Base-by-base conservation (phyloP, 78 protist genomes). In the Thecamonas trahens region DNA sequence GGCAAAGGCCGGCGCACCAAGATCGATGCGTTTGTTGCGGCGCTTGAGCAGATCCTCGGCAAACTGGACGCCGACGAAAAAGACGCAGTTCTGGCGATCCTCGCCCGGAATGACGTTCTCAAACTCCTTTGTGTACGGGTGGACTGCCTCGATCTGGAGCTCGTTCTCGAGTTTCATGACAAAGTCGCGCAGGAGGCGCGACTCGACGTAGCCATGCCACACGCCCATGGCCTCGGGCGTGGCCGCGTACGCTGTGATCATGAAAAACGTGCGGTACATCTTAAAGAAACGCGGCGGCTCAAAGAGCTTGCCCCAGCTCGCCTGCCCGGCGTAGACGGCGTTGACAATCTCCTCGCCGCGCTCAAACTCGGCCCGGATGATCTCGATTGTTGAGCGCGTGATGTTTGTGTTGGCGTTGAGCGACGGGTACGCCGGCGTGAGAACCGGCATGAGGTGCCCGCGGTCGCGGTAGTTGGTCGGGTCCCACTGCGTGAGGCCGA, bases 361-460 rank as follows among this genome's bases (percentile, higher is more conserved):
- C 24, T 24, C 50, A 61, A 95, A 77, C 50, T 95, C 98, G 31
- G 45, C 77, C 61, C 68, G 76, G 61, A 95, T 60, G 24, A 88
- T 67, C 2, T 34, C 54, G 1, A 91, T 75, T 17, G 97, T 90
- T 5, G 95, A 74, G 31, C 3, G n/a, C 20, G 88, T 64, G 32
- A 91, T 93, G 66, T 89, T 91, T 78, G 83, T 76, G 0, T 95
- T 80, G 32, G 98, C 82, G 62, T 96, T 96, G 95, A 93, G 86
- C n/a, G 84, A 53, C 32, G 99, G 99, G 73, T 91, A 92, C 35
- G 90, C 84, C 20, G 99, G 99, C 35, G 98, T 95, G 54, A 95
- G 67, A 61, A 96, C 74, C 29, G 97, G 96, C 97, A 95, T 91
- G 63, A 87, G 62, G 63, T 88, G 85, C 29, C 28, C 61, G 0